These are phyloP conservation scores for Candida easanensis DNA, from an alignment of 805 yeast genomes.

Conservation along the genomic window DNA sequence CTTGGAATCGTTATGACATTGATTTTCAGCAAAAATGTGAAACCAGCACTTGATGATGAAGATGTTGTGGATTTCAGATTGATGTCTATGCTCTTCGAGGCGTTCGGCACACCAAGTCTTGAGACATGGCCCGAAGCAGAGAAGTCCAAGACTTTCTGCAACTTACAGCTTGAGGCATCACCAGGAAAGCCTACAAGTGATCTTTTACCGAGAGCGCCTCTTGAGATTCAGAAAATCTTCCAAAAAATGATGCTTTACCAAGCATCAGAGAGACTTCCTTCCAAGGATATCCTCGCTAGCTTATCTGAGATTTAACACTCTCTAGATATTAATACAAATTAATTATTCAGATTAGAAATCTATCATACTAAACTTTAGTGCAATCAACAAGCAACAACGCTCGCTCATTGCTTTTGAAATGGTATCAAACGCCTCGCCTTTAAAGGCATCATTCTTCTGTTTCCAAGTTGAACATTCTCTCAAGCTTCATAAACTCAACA, in stretches of 20 bases:
- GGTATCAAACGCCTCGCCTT: no score
- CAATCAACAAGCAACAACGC: no score
- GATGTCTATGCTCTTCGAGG: slow-evolving; percentile 48
- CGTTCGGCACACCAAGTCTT: slow-evolving; percentile 62
- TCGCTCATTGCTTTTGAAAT: no score
- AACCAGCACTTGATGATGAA: slow-evolving; percentile 35
- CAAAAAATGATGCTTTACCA: slow-evolving; percentile 43
- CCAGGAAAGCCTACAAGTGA: slow-evolving; percentile 19
- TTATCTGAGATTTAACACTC: neutral
- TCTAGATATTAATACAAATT: no score
- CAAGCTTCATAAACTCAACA: slow-evolving; percentile 24
- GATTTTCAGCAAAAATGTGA: slow-evolving; percentile 40
- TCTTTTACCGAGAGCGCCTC: slow-evolving; percentile 36
- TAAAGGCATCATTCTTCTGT: neutral
- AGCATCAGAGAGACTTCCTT: slow-evolving; percentile 31
- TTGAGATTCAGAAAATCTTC: slow-evolving; percentile 30
- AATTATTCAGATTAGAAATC: no score
- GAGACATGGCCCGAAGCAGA: slow-evolving; percentile 42
- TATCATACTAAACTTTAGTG: no score
- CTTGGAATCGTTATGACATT: slow-evolving; percentile 60
- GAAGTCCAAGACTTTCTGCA: slow-evolving; percentile 34
- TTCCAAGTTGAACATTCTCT: slow-evolving; percentile 15
- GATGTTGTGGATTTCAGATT: slow-evolving; percentile 57
- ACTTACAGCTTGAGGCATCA: slow-evolving; percentile 23
- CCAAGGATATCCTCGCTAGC: slow-evolving; percentile 13